phyloP scores from a whole-genome alignment of 805 yeast species.

The Starmerella davenportii region DNA sequence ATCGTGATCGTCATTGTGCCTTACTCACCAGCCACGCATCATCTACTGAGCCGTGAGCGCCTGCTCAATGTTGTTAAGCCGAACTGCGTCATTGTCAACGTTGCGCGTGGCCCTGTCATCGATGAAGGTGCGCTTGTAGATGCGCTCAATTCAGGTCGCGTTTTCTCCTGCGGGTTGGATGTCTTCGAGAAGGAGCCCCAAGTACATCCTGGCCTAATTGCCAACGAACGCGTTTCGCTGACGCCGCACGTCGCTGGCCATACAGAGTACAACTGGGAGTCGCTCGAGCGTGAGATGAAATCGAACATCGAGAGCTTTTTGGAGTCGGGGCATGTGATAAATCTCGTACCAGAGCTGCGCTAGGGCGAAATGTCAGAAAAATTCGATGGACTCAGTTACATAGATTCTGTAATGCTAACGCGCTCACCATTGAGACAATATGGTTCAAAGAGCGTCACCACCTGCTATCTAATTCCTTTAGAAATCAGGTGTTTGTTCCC shows the following conservation, averaged over 20 bases:
- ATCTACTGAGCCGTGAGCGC: conserved; percentile 42
- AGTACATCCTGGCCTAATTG: conserved; percentile 35
- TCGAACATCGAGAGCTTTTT: conserved; percentile 40
- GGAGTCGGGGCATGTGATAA: conserved; percentile 43
- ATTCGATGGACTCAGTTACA: too few species aligned
- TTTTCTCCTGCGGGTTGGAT: conserved; percentile 42
- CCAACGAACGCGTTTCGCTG: conserved; percentile 37
- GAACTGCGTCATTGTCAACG: conserved; percentile 61
- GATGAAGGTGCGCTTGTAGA: conserved; percentile 38
- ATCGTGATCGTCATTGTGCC: conserved; percentile 63
- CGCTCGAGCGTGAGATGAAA: conserved; percentile 61
- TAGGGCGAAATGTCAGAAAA: too few species aligned
- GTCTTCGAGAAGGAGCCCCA: conserved; percentile 51
- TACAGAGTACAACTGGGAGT: conserved; percentile 48
- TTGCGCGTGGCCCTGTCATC: conserved; percentile 73
- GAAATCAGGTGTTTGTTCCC: too few species aligned
- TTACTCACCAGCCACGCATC: conserved; percentile 51
- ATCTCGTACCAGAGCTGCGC: conserved; percentile 28
- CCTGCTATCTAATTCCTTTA: too few species aligned
- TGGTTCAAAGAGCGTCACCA: too few species aligned
- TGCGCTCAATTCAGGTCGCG: conserved; percentile 35
- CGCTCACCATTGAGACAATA: too few species aligned
- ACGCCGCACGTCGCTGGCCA: conserved; percentile 85
- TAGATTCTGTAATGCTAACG: too few species aligned
- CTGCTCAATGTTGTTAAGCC: conserved; percentile 49